phyloP scores from a whole-genome alignment of 1,284 basidiomycete genomes.

The Mycena sp. region DNA sequence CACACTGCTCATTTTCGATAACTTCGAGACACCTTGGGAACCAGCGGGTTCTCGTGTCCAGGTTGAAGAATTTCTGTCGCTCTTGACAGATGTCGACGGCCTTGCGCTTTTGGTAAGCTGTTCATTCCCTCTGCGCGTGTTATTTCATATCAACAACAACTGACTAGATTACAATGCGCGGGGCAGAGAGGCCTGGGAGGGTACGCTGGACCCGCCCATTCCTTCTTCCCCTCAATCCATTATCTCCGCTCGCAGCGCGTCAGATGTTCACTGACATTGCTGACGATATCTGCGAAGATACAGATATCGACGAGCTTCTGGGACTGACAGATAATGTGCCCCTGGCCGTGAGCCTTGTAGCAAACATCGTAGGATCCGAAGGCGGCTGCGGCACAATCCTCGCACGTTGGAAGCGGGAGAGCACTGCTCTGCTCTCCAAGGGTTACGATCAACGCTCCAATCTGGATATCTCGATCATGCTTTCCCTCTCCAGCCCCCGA shows the following conservation, averaged over 20 bases:
- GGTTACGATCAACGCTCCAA: slow-evolving; percentile 10
- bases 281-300: slow-evolving; percentile 14
- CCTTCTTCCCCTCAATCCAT: slow-evolving; percentile 29
- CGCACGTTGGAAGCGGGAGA: slow-evolving; percentile 3
- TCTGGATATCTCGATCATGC: slow-evolving; percentile 1
- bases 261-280: slow-evolving; percentile 33
- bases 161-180: slow-evolving; percentile 13
- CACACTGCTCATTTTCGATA: too few relatives aligned
- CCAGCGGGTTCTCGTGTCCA: too few relatives aligned
- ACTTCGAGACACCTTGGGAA: too few relatives aligned
- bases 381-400: neutral
- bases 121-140: too few relatives aligned
- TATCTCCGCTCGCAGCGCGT: slow-evolving; percentile 26
- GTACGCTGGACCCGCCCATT: slow-evolving; percentile 35
- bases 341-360: slow-evolving; percentile 42
- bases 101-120: too few relatives aligned
- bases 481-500: slow-evolving; percentile 9
- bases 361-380: neutral
- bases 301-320: slow-evolving; percentile 34
- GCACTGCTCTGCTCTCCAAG: neutral
- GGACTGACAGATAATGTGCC: slow-evolving; percentile 38
- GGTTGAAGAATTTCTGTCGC: too few relatives aligned
- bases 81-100: too few relatives aligned
- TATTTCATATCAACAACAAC: too few relatives aligned
- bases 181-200: neutral